phyloP scores from a whole-genome alignment of 1,284 basidiomycete genomes.

The Peniophora sp. region DNA sequence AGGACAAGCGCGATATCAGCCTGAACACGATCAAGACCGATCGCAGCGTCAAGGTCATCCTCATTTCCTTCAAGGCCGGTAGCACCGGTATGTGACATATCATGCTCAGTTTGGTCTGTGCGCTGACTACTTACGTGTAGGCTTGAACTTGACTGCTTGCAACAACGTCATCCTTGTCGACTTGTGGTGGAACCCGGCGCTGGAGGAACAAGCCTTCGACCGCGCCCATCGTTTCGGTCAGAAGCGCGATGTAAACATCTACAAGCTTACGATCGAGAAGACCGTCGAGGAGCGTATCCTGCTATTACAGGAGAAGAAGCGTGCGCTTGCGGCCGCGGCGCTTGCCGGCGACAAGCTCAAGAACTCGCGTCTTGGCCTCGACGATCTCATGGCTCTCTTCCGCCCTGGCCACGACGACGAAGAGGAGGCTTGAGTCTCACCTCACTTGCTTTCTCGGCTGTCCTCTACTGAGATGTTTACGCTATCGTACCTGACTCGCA shows the following conservation, averaged over 20 bases:
- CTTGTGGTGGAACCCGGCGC: constrained; percentile 92
- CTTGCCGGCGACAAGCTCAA: constrained; percentile 84
- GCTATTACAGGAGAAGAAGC: constrained; percentile 81
- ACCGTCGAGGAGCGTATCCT: constrained; percentile 91
- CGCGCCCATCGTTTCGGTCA: constrained; percentile 86
- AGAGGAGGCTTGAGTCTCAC: constrained; percentile 35
- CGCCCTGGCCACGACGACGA: constrained; percentile 45
- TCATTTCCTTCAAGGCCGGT: constrained; percentile 96
- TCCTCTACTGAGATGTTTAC: neutral
- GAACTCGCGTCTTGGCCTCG: constrained; percentile 77
- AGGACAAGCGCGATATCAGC: constrained; percentile 68
- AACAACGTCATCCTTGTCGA: constrained; percentile 92
- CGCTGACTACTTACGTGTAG: constrained; percentile 25
- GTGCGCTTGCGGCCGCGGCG: constrained; percentile 77
- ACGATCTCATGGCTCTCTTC: constrained; percentile 80
- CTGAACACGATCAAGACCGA: constrained; percentile 68
- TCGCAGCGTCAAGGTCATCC: constrained; percentile 59
- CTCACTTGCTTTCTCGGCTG: neutral
- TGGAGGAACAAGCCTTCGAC: constrained; percentile 93
- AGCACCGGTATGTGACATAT: constrained; percentile 56
- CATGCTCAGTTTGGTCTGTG: neutral
- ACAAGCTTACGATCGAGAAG: constrained; percentile 83
- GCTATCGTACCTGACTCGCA: neutral
- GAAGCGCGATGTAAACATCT: constrained; percentile 81
- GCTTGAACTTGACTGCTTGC: constrained; percentile 90